phyloP scores from a whole-genome alignment of 83 land plant genomes.

The Isoetes engelmannii region DNA sequence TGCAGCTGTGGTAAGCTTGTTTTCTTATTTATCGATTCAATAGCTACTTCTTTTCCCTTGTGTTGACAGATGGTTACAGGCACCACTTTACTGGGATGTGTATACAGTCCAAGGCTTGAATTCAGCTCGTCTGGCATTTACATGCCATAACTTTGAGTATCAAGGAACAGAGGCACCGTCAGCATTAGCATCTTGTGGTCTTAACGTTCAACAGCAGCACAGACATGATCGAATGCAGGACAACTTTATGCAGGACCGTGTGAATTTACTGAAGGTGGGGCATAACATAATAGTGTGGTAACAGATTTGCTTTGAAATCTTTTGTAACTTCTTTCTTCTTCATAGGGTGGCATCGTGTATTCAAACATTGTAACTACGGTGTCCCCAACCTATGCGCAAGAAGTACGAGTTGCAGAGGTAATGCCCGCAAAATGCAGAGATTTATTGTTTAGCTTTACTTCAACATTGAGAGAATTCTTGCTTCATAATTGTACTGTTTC shows the following conservation, averaged over 20 bases:
- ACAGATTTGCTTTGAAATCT: background rate
- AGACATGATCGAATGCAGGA: conserved; percentile 92
- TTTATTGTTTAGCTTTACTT: too few species aligned
- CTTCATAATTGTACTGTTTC: too few species aligned
- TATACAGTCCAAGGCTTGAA: conserved; percentile 69
- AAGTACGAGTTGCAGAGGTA: conserved; percentile 82
- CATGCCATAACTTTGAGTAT: conserved; percentile 95
- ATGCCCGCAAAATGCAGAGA: too few species aligned
- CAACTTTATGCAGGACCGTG: conserved; percentile 54
- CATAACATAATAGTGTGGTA: background rate
- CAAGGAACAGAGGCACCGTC: conserved; percentile 69
- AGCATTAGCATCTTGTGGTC: conserved; percentile 71
- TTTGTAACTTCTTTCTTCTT: background rate
- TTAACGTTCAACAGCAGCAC: conserved; percentile 59
- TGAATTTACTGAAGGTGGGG: conserved; percentile 74
- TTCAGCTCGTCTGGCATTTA: conserved; percentile 87
- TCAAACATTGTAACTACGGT: conserved; percentile 94
- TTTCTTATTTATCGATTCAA: background rate
- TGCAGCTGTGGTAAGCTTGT: conserved; percentile 68
- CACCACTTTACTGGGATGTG: conserved; percentile 82
- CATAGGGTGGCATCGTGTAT: conserved; percentile 81
- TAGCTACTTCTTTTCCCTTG: background rate
- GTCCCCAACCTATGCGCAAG: conserved; percentile 94
- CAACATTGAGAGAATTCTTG: too few species aligned
- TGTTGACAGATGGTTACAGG: conserved; percentile 31